Evolutionary conservation across 2,329 filamentous ascomycete species (phyloP), one percentile per base, ranked within the genome.

Genomic region (Huntiella savannae): DNA sequence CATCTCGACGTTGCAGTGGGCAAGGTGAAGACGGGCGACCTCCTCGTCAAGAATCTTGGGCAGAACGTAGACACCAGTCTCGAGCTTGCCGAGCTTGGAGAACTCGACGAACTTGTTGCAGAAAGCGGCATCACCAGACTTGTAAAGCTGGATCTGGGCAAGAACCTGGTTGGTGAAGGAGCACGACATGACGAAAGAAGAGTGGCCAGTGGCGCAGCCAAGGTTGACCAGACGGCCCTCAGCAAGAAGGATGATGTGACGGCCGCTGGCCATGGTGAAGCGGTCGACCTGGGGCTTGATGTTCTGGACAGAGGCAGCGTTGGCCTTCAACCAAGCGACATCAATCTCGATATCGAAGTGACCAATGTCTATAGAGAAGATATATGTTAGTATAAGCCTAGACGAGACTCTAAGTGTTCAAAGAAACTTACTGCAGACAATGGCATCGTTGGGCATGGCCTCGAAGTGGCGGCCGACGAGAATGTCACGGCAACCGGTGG

Each of bases 81-180:
- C 76, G 62, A 94, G 83, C 75, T 91, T 86, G 67, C 82, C 84
- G 54, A 75, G 77, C 74, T 87, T 84, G 69, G 82, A 85, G 64
- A 94, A 98, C 70, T 95, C 91, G 58, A 87, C 69, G 71, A 95
- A 93, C 77, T 95, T 95, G 69, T 83, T 71, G 67, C 80, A 77
- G 65, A 93, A 98, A 49, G 71, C 80, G 62, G 75, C 75, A 63
- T 96, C 87, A 59, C 80, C 73, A 59, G 78, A 80, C 82, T 96
- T 96, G 82, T 69, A 98, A 60, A 98, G 73, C 73, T 93, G 81
- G 71, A 98, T 96, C 75, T 98, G 91, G 56, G 91, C 91, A 64
- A 98, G 84, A 59, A 96, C 91, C 77, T 98, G 91, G 82, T 98
- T 98, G 77, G 87, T 93, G 82, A 98, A 98, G 54, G 88, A 96